Conservation (phyloP, 306 rosid species). For the Cicer chorassanicum region DNA sequence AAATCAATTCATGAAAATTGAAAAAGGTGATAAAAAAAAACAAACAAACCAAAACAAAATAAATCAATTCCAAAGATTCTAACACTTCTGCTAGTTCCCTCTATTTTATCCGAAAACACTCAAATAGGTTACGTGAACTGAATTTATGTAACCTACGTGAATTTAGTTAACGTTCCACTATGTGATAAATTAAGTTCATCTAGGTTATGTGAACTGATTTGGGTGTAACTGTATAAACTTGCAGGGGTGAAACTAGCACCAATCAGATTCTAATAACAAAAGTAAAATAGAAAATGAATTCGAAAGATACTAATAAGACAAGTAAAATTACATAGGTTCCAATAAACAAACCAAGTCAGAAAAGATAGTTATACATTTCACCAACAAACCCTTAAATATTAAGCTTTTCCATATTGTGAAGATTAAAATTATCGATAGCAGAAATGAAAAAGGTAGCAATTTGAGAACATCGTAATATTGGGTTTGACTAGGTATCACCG, state of each 20-base stretch:
- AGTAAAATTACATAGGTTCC: slow-evolving; percentile 18
- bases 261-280: no score
- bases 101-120: no score
- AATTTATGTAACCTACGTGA: no score
- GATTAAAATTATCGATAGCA: slow-evolving; percentile 2
- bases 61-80: slow-evolving; percentile 10
- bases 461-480: slow-evolving; percentile 7
- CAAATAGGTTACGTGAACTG: no score
- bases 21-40: neutral
- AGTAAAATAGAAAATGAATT: neutral
- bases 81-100: neutral
- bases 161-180: no score
- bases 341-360: slow-evolving; percentile 30
- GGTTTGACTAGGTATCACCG: slow-evolving; percentile 5
- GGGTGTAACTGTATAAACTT: no score
- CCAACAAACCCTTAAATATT: neutral
- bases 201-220: no score
- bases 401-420: slow-evolving; percentile 18
- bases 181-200: no score
- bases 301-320: neutral
- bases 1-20: neutral
- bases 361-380: neutral
- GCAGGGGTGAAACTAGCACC: no score
- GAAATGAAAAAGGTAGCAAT: slow-evolving; percentile 6
- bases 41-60: slow-evolving; percentile 2